Evolutionary conservation across 345 rosid species (phyloP), one percentile per base, ranked within the genome.

Genomic region (Theobroma cacao): DNA sequence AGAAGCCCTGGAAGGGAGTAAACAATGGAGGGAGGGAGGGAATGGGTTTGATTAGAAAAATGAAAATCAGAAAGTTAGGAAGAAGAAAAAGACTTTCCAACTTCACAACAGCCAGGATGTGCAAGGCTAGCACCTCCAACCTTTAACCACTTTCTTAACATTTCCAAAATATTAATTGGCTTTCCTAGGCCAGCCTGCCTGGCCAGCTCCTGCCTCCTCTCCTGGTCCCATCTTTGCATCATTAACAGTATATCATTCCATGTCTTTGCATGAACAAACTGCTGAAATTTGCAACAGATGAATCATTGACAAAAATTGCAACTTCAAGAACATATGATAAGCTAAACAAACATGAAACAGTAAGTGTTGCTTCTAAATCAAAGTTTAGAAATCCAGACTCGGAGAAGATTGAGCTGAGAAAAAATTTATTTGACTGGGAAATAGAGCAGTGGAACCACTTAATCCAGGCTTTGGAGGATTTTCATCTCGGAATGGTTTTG

Each of bases 71-170:
- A 74, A 78, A 80, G 88, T 82, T 86, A 81, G 93, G 85, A 82
- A 83, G 76, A 28, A 78, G 97, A 92, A 84, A 94, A 77, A 20
- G 95, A 92, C 94, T 89, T 88, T 86, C 92, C 94, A 94, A 88
- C 98, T 84, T 70, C 62, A 74, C 75, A 84, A 89, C 93, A 85
- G 91, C 92, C 52, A 69, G 85, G 74, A 78, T 77, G 79, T 72
- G 60, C 72, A 75, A 81, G 79, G 83, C 80, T 70, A 30, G 66
- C 41, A 17, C 7, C 66, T 6, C 8, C 40, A 4, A n/a, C 11
- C 36, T 61, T 61, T 30, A 30, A 31, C 38, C 40, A 62, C 41
- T 62, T 62, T 31, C 12, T 31, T 7, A 62, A 31, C 41, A 62
- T 62, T 62, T 24, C n/a, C 74, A 69, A 48, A 69, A 45, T 45